phyloP scores from a whole-genome alignment of 352 stramenopile genomes.

The Pythium diclinum region DNA sequence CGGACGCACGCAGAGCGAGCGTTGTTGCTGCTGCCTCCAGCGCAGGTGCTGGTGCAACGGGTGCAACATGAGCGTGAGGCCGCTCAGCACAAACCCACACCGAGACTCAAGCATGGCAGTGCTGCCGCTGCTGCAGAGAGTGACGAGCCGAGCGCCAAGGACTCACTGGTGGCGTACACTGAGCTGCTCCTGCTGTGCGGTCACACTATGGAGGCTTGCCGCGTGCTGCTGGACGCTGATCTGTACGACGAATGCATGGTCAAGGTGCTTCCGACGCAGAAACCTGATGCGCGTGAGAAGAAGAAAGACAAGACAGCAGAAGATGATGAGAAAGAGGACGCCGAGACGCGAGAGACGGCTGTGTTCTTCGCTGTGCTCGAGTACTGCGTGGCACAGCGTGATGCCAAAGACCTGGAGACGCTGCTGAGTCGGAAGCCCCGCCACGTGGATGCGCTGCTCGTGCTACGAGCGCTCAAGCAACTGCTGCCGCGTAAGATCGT shows the following conservation, averaged over 20 bases:
- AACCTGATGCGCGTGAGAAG: not conserved
- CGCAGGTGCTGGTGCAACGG: constrained; percentile 42
- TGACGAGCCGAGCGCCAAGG: constrained; percentile 10
- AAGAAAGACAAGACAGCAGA: constrained; percentile 1
- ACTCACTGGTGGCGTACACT: constrained; percentile 60
- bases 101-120: not conserved
- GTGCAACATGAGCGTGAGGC: constrained; percentile 15
- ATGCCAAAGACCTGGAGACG: constrained; percentile 39
- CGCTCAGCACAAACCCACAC: not conserved
- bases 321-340: constrained; percentile 13
- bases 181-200: constrained; percentile 53
- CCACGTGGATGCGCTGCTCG: constrained; percentile 55
- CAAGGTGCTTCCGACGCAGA: constrained; percentile 25
- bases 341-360: constrained; percentile 14
- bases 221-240: constrained; percentile 54
- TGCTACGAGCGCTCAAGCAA: constrained; percentile 45
- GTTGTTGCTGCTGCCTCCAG: constrained; percentile 55
- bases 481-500: constrained; percentile 31
- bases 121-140: not conserved
- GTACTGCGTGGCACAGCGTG: constrained; percentile 54
- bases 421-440: constrained; percentile 52
- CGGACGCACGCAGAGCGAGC: constrained; percentile 70
- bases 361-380: constrained; percentile 71
- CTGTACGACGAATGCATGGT: constrained; percentile 63
- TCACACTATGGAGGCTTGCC: constrained; percentile 49